These are phyloP conservation scores for Blakeslea trispora DNA, from an alignment of 371 early-diverging fungal genomes.

Conservation along the genomic window DNA sequence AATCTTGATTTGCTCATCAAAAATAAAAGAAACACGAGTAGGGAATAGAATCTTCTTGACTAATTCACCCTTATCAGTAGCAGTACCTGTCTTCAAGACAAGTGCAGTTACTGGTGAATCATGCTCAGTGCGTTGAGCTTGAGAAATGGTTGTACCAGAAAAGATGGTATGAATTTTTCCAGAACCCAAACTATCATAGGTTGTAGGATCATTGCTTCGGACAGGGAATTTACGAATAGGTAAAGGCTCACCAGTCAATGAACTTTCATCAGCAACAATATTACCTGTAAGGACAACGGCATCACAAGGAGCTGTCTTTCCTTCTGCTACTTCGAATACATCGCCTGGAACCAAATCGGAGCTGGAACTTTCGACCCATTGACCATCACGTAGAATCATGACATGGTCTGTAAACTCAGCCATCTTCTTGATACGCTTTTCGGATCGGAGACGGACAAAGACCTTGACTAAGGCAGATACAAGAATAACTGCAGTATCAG, in stretches of 20 bases:
- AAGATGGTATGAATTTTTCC: constrained; percentile 58
- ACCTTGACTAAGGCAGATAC: constrained; percentile 75
- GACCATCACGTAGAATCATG: constrained; percentile 51
- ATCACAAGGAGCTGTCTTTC: constrained; percentile 68
- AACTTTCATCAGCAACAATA: constrained; percentile 72
- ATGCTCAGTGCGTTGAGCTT: constrained; percentile 26
- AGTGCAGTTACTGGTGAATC: constrained; percentile 50
- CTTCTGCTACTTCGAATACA: constrained; percentile 60
- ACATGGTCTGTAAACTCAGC: constrained; percentile 60
- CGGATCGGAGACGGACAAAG: constrained; percentile 60
- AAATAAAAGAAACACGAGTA: constrained; percentile 22
- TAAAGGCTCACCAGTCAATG: constrained; percentile 69
- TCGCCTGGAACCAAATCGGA: constrained; percentile 74
- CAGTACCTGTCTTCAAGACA: constrained; percentile 68
- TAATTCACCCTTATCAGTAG: constrained; percentile 71
- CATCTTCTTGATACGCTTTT: constrained; percentile 67
- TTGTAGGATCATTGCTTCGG: constrained; percentile 31
- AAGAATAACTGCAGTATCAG: constrained; percentile 71
- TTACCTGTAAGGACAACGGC: constrained; percentile 69
- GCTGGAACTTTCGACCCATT: constrained; percentile 56
- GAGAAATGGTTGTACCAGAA: constrained; percentile 45
- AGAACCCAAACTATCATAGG: constrained; percentile 38
- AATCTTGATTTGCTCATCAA: constrained; percentile 61
- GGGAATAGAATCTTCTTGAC: constrained; percentile 74
- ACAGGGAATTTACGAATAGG: constrained; percentile 66